Evolutionary conservation across 192 early-diverging fungal genomes (phyloP).

Genomic region (Dimargaris xerosporica): DNA sequence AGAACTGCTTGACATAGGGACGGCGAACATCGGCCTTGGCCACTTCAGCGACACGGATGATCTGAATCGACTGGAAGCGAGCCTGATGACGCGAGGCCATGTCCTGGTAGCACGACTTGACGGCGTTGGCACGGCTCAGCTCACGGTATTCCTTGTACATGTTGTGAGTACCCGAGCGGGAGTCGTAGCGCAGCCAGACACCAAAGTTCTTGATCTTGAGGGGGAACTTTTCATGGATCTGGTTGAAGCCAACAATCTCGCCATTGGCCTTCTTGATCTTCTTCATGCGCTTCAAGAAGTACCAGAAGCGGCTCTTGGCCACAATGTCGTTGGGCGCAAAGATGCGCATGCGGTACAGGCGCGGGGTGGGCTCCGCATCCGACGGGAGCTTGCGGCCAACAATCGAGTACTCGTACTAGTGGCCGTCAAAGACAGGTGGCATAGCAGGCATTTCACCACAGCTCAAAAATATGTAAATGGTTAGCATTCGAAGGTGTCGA

Average conservation of each 20-base stretch:
- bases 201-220: slow-evolving; percentile 93
- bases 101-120: slow-evolving; percentile 76
- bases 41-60: slow-evolving; percentile 94
- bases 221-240: slow-evolving; percentile 94
- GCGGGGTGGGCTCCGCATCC: slow-evolving; percentile 78
- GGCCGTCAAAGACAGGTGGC: slow-evolving; percentile 1
- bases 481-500: not conserved
- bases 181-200: slow-evolving; percentile 99
- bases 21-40: slow-evolving; percentile 82
- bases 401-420: slow-evolving; percentile 51
- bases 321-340: slow-evolving; percentile 98
- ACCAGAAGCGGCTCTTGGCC: slow-evolving; percentile 99
- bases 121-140: slow-evolving; percentile 64
- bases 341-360: slow-evolving; percentile 97
- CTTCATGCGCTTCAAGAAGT: slow-evolving; percentile 96
- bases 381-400: slow-evolving; percentile 90
- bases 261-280: slow-evolving; percentile 99
- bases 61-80: slow-evolving; percentile 94
- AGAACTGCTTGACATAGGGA: slow-evolving; percentile 94
- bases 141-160: slow-evolving; percentile 99
- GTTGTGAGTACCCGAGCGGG: slow-evolving; percentile 99
- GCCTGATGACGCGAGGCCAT: slow-evolving; percentile 99
- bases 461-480: not conserved
- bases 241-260: slow-evolving; percentile 94
- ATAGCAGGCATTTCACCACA: not conserved